Base-by-base conservation (phyloP, 2,329 filamentous ascomycete species). In the Pseudopyrenochaeta lycopersici region DNA sequence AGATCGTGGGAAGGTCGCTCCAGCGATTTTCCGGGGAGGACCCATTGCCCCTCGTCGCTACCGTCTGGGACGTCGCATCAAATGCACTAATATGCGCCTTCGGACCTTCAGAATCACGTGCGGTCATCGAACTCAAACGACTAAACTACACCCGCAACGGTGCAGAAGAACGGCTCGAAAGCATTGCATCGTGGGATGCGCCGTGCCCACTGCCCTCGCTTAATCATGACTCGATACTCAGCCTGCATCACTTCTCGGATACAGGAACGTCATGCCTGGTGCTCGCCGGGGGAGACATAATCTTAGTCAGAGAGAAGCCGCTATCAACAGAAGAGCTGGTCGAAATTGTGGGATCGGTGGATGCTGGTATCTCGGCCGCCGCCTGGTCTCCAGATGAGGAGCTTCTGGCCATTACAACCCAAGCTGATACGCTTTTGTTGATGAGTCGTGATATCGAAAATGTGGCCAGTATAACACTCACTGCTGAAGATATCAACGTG, bases 301-400 rank as follows among this genome's bases (percentile, higher is more conserved):
- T 97, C 56, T 83, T 93, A 46, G 90, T 97, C 23, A 85, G 89
- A 62, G 92, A 97, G 71, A 84, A 88, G 35, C 82, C 86, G 38
- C 72, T 82, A 29, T 79, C 82, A 5, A 87, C 84, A 54, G 87
- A 90, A 73, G 90, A 92, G 32, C 88, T 90, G 64, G 92, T 99
- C 64, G 95, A 98, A 76, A 98, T 99, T 64, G 87, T 98, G 60
- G 95, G 95, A 39, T 96, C 92, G 30, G 91, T 99, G 32, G 92
- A 97, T 77, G 90, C 90, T 53, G 95, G 94, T 20, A 97, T 99
- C 65, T 86, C 88, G 20, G 92, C 92, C 14, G 94, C 93, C 14
- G 85, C 87, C 63, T 99, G 95, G 95, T 96, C 94, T 33, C 93
- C 93, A 2, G 95, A 99, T 70, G 94, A 97, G 71, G 94, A 98